Base-by-base conservation (phyloP, 2,329 filamentous ascomycete genomes). In the Sporothrix sp. region DNA sequence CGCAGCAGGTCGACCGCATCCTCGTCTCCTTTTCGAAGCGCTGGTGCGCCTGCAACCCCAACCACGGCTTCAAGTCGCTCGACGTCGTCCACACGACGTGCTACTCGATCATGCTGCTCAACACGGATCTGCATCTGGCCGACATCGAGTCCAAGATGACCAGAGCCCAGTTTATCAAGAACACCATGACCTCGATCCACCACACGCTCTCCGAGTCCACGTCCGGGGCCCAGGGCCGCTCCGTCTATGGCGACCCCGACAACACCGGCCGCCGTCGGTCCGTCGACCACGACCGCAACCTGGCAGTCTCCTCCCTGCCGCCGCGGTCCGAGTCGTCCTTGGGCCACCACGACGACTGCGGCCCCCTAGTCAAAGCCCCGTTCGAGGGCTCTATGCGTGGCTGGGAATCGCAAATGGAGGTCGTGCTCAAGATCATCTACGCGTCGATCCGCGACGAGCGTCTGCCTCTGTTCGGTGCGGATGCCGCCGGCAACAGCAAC, bases 81-180 rank as follows among this genome's bases (percentile, higher is more conserved):
- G 91, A 97, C 69, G 85, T 97, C 43, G 90, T 98, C 16, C 91
- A 98, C 65, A 96, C 90, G 21, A 94, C 97, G 56, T 94, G 88
- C 68, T 98, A 97, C 66, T 96, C 93, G 1, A 81, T 98, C 57
- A 83, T 98, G 62, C 75, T 98, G 10, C 76, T 98, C 56, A 98
- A 98, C 62, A 98, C 93, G 30, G 93, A 98, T 70, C 73, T 98
- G 51, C 91, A 98, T 62, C 68, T 97, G 61, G 93, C 91, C 52
- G 90, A 97, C 62, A 95, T 97, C 59, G 89, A 95, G 55, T 82
- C 86, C 60, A 95, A 95, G 71, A 98, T 98, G 93, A 97, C 91
- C 1, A 81, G 86, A 51, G 84, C 77, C 56, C 91, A 97, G 62
- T 98, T 97, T 62, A 79, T 98, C 63, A 95, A 94, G 67, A 98